Conservation (phyloP, 2,329 filamentous ascomycete species). For the Talaromyces albobiverticillius region DNA sequence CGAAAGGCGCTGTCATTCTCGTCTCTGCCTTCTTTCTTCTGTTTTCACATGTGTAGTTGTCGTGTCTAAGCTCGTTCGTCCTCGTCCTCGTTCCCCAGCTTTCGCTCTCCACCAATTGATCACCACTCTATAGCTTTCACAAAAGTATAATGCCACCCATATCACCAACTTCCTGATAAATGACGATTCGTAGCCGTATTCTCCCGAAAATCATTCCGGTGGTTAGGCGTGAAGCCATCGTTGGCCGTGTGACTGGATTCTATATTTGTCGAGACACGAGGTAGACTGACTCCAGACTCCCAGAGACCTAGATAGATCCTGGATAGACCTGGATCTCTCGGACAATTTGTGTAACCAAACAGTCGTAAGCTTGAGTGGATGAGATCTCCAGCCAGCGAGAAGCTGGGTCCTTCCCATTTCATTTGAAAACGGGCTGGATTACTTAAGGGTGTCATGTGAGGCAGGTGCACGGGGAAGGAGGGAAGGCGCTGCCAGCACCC, state of each 20-base stretch:
- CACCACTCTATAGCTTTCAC: background rate
- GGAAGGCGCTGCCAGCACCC: no score
- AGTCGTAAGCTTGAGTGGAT: background rate
- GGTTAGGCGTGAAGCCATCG: background rate
- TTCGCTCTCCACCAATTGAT: background rate
- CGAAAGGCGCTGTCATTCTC: no score
- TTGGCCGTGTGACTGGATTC: background rate
- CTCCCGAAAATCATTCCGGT: background rate
- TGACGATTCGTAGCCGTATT: background rate
- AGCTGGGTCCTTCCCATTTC: background rate
- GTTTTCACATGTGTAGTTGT: background rate
- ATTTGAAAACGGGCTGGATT: background rate
- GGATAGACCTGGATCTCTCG: background rate
- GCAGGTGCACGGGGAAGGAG: background rate
- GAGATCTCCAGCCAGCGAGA: background rate
- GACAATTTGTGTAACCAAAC: background rate
- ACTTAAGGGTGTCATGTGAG: background rate
- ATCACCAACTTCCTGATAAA: background rate
- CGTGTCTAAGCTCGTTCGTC: no score
- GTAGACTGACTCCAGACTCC: background rate
- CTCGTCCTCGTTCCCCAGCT: background rate
- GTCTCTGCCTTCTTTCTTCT: background rate
- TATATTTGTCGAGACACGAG: background rate
- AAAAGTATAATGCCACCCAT: slow-evolving; percentile 2
- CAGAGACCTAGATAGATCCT: background rate